These are phyloP conservation scores for Panicum virgatum DNA, from an alignment of 202 grass and related monocot genomes.

Conservation along the genomic window DNA sequence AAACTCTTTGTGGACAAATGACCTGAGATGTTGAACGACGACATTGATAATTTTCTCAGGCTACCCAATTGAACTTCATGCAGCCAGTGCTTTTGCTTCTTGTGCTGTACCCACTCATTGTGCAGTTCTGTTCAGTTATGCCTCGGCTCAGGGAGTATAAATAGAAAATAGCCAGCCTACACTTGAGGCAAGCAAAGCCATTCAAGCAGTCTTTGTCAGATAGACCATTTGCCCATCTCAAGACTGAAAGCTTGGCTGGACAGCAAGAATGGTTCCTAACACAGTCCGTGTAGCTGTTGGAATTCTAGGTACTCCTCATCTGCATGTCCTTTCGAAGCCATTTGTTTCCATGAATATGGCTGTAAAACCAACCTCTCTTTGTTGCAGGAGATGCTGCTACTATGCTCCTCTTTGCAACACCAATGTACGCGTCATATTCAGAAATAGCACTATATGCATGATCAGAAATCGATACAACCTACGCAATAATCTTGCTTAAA, in stretches of 20 bases:
- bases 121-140: conserved; percentile 17
- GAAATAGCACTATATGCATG: not conserved
- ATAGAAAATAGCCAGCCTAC: conserved; percentile 15
- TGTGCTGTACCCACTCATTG: conserved; percentile 5
- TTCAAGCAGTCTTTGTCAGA: not conserved
- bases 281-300: conserved; percentile 37
- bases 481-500: not conserved
- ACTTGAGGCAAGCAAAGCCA: not conserved
- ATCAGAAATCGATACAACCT: not conserved
- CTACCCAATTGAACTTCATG: not conserved
- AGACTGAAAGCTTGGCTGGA: not conserved
- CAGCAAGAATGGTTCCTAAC: conserved; percentile 32
- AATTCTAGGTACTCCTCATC: conserved; percentile 41
- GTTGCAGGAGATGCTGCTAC: conserved; percentile 60
- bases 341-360: not conserved
- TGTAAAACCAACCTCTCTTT: not conserved
- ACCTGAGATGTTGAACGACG: not conserved
- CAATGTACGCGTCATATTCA: conserved; percentile 31
- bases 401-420: conserved; percentile 53
- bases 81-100: not conserved
- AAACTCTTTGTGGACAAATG: not conserved
- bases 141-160: conserved; percentile 21
- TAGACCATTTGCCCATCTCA: not conserved
- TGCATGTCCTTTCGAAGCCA: not conserved
- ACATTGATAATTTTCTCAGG: not conserved